phyloP scores from a whole-genome alignment of 1,284 basidiomycete genomes.

The Stereum hirsutum region DNA sequence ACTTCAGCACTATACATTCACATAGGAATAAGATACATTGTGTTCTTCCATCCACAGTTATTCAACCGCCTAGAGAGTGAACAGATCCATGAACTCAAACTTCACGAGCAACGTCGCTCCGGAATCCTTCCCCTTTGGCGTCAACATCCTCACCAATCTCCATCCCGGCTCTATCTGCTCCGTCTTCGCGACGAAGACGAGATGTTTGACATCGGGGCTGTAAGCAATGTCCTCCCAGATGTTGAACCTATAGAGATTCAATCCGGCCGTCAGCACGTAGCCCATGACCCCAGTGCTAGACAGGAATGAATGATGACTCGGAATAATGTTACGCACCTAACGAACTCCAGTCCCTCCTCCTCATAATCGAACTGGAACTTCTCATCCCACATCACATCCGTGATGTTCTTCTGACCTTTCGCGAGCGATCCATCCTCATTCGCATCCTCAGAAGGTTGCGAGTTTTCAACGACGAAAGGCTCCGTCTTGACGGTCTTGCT shows the following conservation, averaged over 20 bases:
- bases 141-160: slow-evolving; percentile 42
- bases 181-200: slow-evolving; percentile 40
- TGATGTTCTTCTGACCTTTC: slow-evolving; percentile 16
- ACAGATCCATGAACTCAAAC: slow-evolving; percentile 1
- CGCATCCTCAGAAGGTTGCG: too few species aligned
- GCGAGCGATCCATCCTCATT: too few species aligned
- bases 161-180: slow-evolving; percentile 35
- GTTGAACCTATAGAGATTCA: slow-evolving; percentile 8
- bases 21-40: too few species aligned
- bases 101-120: slow-evolving; percentile 35
- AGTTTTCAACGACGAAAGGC: too few species aligned
- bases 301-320: slow-evolving; percentile 19
- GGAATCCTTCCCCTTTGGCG: slow-evolving; percentile 42
- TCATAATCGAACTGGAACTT: slow-evolving; percentile 38
- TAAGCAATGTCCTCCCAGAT: slow-evolving; percentile 26
- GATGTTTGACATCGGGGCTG: slow-evolving; percentile 32
- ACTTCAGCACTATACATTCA: too few species aligned
- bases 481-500: slow-evolving; percentile 29
- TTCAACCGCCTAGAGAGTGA: too few species aligned
- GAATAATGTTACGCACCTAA: slow-evolving; percentile 31
- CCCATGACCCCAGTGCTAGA: background rate
- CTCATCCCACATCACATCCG: slow-evolving; percentile 37
- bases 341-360: slow-evolving; percentile 38
- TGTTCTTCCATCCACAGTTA: too few species aligned
- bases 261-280: too few species aligned